Conservation (phyloP, 148 eudicot species). For the Heliamphora exappendiculata region DNA sequence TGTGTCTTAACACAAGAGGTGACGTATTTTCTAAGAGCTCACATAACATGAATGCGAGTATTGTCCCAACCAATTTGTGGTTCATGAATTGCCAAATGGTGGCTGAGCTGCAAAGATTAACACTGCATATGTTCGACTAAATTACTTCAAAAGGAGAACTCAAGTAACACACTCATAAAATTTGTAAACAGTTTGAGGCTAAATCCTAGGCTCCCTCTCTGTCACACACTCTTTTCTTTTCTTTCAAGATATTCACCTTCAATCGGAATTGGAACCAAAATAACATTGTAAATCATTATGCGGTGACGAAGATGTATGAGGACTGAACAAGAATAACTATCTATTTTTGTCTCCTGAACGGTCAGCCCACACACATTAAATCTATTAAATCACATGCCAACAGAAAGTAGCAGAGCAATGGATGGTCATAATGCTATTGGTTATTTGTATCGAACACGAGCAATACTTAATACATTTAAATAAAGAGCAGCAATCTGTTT, state of each 20-base stretch:
- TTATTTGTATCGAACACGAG: not conserved
- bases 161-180: not conserved
- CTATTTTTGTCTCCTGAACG: not conserved
- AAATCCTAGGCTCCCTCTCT: not conserved
- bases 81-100: slow-evolving; percentile 3
- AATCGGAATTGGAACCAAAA: not conserved
- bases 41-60: not conserved
- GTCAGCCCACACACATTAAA: not conserved
- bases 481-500: not conserved
- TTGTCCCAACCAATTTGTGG: not conserved
- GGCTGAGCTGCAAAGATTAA: not conserved
- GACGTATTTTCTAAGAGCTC: not conserved
- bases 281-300: not conserved
- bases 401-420: not conserved
- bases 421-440: not conserved
- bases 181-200: not conserved
- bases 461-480: not conserved
- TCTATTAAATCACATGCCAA: not conserved
- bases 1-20: not conserved
- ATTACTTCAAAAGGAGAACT: not conserved
- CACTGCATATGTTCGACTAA: not conserved
- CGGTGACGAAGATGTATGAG: not conserved
- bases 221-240: not conserved
- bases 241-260: not conserved
- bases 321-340: not conserved